phyloP scores from a whole-genome alignment of 257 asterid species.

The Solanum neorickii region DNA sequence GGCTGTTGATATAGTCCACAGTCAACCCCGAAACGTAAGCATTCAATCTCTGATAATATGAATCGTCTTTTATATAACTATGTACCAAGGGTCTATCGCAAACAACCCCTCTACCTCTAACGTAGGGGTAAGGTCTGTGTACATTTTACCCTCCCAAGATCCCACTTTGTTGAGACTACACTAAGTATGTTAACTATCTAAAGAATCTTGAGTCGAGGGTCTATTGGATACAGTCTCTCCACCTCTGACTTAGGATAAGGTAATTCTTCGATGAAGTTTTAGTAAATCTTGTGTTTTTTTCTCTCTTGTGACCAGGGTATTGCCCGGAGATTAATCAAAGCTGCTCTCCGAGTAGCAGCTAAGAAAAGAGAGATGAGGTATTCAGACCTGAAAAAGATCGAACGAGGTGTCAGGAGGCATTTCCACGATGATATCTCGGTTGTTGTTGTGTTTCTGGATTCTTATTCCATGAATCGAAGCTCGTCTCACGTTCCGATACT shows the following conservation, averaged over 20 bases:
- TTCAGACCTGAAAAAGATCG: slow-evolving; percentile 81
- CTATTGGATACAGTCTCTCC: not conserved
- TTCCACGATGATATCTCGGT: slow-evolving; percentile 93
- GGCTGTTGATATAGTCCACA: slow-evolving; percentile 73
- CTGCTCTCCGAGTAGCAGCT: slow-evolving; percentile 76
- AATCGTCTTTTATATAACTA: not conserved
- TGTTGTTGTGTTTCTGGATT: slow-evolving; percentile 60
- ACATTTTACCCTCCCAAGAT: not conserved
- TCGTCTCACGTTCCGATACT: slow-evolving; percentile 13
- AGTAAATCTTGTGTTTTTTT: not conserved
- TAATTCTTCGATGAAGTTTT: too few relatives aligned
- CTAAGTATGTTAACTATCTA: not conserved
- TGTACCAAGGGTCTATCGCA: not conserved
- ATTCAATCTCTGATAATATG: not conserved
- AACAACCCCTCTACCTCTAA: not conserved
- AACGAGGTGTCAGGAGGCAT: slow-evolving; percentile 85
- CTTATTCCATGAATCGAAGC: slow-evolving; percentile 17
- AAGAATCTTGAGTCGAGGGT: not conserved
- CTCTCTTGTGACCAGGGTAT: slow-evolving; percentile 43
- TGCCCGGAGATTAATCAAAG: slow-evolving; percentile 59
- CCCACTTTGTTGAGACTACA: not conserved
- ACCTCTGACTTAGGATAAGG: not conserved
- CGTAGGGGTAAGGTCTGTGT: not conserved
- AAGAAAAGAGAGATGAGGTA: slow-evolving; percentile 94
- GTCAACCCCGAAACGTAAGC: slow-evolving; percentile 54